Conservation (phyloP, 2,329 filamentous ascomycete species). For the Alternaria solani region DNA sequence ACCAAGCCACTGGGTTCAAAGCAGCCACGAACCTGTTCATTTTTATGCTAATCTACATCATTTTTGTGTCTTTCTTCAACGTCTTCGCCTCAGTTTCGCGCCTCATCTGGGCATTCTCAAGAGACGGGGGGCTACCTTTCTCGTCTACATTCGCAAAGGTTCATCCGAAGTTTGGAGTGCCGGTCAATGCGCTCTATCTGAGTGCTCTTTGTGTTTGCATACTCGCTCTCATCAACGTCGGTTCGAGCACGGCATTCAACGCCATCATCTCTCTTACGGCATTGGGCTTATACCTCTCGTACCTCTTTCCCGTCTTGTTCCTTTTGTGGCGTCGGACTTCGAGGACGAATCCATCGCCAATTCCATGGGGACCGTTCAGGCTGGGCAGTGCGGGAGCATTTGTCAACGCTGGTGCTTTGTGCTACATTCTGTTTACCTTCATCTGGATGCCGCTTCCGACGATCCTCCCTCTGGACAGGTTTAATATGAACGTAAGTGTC, state of each 20-base stretch:
- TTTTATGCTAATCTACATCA: conserved; percentile 39
- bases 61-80: conserved; percentile 49
- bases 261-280: conserved; percentile 44
- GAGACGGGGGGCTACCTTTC: conserved; percentile 50
- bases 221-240: conserved; percentile 39
- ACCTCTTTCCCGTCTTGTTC: conserved; percentile 40
- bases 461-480: conserved; percentile 24
- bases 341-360: conserved; percentile 9
- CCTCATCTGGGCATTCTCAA: conserved; percentile 56
- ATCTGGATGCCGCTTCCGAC: conserved; percentile 40
- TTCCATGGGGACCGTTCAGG: conserved; percentile 33
- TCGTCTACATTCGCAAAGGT: conserved; percentile 37
- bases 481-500: conserved; percentile 29
- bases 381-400: conserved; percentile 28
- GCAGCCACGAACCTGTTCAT: conserved; percentile 54
- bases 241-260: conserved; percentile 37
- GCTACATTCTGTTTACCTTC: conserved; percentile 34
- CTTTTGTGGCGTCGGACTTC: conserved; percentile 28
- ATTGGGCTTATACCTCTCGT: conserved; percentile 41
- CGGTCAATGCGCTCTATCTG: conserved; percentile 31
- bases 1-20: conserved; percentile 34
- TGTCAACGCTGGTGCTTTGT: conserved; percentile 34
- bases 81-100: conserved; percentile 58
- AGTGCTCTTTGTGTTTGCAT: conserved; percentile 39
- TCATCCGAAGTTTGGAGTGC: conserved; percentile 26